Base-by-base conservation (phyloP, 208 protist genomes). In the Acanthamoeba lenticulata region DNA sequence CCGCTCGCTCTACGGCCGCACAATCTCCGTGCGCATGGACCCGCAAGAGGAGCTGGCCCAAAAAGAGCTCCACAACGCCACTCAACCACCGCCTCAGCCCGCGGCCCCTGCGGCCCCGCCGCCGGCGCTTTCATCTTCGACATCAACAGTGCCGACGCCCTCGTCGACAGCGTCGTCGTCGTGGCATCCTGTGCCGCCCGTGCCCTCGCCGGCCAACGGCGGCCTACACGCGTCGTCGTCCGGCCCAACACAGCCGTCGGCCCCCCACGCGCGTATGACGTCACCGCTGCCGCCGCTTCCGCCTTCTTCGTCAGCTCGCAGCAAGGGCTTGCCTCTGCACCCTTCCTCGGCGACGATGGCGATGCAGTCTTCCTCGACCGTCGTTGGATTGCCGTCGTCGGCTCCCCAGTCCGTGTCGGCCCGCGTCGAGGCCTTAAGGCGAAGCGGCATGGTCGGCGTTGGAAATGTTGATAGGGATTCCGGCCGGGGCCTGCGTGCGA, bases 1-100 rank as follows among this genome's bases (percentile, higher is more conserved):
- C 4, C 77, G 77, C 77, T 86, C 77, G 77, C 77, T 86, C 77
- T 86, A 57, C 77, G 77, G 77, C 11, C 38, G 77, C 3, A 36
- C 77, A 5, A 86, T 86, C 29, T 57, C 77, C 42, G 77, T 86
- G 77, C 77, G 77, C 0, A 86, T 86, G 0, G 77, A 86, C 24
- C 24, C 9, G 6, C 77, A 86, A 42, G 77, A 86, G 77, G 77
- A 86, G 45, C 9, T 86, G 77, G 77, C 77, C 29, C 49, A 86
- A 29, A 47, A 57, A 27, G 77, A 86, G 77, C 77, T 86, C 44
- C 32, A 29, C 77, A 57, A 5, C 32, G 77, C 27, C n/a, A n/a
- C n/a, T n/a, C n/a, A n/a, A n/a, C n/a, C n/a, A n/a, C n/a, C n/a
- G n/a, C 3, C 44, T 86, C 13, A 34, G 29, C 45, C 44, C 77